Evolutionary conservation across 2,329 filamentous ascomycete genomes (phyloP).

Genomic region (Arthrocladium fulminans): DNA sequence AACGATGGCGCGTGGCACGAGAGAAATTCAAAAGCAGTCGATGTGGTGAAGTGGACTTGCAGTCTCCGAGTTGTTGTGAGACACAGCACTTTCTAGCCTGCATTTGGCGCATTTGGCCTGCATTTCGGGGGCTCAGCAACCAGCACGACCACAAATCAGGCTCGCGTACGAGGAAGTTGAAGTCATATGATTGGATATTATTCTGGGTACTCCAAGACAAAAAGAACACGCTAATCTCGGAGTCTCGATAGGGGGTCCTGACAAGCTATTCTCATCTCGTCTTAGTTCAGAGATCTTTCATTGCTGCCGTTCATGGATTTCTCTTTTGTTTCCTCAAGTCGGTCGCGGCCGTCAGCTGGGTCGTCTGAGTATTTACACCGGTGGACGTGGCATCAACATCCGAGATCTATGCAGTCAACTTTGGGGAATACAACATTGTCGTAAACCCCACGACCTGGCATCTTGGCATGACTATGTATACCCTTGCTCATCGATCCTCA

Average conservation of each 20-base stretch:
- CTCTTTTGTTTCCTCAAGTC: not conserved
- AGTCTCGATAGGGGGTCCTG: conserved; percentile 6
- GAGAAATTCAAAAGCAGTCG: not conserved
- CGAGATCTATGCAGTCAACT: not conserved
- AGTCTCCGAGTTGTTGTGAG: conserved; percentile 6
- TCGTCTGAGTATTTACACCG: too few relatives aligned
- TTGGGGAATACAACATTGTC: not conserved
- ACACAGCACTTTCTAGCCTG: conserved; percentile 3
- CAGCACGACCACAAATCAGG: conserved; percentile 3
- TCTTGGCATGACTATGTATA: too few relatives aligned
- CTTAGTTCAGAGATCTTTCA: conserved; percentile 1
- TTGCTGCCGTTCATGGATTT: not conserved
- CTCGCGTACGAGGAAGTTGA: not conserved
- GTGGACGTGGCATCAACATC: not conserved
- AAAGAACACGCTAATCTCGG: conserved; percentile 6
- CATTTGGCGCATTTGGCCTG: conserved; percentile 4
- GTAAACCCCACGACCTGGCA: not conserved
- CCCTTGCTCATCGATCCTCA: too few relatives aligned
- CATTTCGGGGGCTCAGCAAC: conserved; percentile 8
- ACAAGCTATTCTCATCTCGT: not conserved
- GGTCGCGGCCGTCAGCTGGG: too few relatives aligned
- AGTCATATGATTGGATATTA: conserved; percentile 1
- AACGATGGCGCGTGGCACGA: not conserved
- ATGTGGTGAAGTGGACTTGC: conserved; percentile 2
- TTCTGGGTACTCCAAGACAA: conserved; percentile 5